These are phyloP conservation scores for Aegilops sharonensis DNA, from an alignment of 176 grass and related monocot species.

Conservation along the genomic window DNA sequence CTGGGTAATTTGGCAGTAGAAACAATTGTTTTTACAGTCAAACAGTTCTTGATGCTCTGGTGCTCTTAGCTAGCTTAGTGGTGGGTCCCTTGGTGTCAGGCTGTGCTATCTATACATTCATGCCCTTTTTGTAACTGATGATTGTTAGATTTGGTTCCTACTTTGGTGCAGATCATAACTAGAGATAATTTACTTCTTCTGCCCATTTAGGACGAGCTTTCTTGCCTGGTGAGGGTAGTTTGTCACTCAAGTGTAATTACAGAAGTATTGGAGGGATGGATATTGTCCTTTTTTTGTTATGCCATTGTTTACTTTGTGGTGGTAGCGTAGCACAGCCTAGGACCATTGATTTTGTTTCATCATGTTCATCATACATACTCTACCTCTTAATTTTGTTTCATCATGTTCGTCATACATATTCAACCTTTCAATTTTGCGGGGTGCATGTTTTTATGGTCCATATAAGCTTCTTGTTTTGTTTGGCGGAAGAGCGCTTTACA, in stretches of 20 bases:
- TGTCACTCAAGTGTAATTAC: slow-evolving; percentile 8
- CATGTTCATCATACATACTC: background rate
- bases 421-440: no score
- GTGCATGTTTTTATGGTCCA: no score
- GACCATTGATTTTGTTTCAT: background rate
- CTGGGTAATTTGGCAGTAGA: no score
- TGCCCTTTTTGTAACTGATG: slow-evolving; percentile 28
- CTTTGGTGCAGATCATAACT: background rate
- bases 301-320: background rate
- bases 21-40: no score
- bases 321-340: background rate
- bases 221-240: background rate
- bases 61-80: no score
- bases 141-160: background rate
- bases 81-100: background rate
- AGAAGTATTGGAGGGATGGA: background rate
- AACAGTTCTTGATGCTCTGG: no score
- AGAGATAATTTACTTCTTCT: no score
- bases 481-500: no score
- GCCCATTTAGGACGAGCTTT: no score
- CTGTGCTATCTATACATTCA: background rate
- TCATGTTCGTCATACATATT: no score
- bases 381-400: background rate
- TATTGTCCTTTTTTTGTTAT: background rate
- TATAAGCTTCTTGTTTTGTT: no score